These are phyloP conservation scores for Thermomyces lanuginosus DNA, from an alignment of 2,329 filamentous ascomycete species.

Conservation along the genomic window DNA sequence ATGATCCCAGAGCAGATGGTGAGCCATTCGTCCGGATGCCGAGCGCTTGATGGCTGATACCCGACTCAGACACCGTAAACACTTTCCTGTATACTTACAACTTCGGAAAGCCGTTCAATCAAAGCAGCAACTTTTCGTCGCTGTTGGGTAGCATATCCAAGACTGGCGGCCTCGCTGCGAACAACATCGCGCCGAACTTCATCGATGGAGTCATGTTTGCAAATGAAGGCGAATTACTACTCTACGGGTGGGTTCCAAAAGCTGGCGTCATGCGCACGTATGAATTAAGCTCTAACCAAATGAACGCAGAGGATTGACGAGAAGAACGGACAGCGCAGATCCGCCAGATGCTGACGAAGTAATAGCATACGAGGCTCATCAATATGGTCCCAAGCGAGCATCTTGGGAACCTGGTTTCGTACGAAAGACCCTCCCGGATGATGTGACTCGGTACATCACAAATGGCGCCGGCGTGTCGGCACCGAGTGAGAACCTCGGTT, in stretches of 20 bases:
- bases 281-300: no score
- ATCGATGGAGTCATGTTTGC: constrained; percentile 48
- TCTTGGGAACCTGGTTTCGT: constrained; percentile 32
- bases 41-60: constrained; percentile 30
- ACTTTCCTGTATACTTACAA: constrained; percentile 45
- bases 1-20: no score
- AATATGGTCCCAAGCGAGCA: constrained; percentile 33
- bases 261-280: background rate
- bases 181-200: constrained; percentile 41
- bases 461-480: constrained; percentile 48
- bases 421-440: constrained; percentile 24
- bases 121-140: constrained; percentile 35
- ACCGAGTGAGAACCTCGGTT: constrained; percentile 54
- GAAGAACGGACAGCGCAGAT: constrained; percentile 18
- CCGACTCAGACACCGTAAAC: no score
- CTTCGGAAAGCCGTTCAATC: constrained; percentile 41
- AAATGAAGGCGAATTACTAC: constrained; percentile 46
- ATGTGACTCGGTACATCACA: constrained; percentile 45
- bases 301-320: constrained; percentile 30
- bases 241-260: constrained; percentile 37
- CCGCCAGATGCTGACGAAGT: constrained; percentile 29
- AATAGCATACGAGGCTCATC: constrained; percentile 37
- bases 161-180: constrained; percentile 31
- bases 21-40: no score
- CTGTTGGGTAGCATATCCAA: constrained; percentile 37